phyloP scores from a whole-genome alignment of 2,329 filamentous ascomycete species.

The Nannizziopsis arthrosporioides region DNA sequence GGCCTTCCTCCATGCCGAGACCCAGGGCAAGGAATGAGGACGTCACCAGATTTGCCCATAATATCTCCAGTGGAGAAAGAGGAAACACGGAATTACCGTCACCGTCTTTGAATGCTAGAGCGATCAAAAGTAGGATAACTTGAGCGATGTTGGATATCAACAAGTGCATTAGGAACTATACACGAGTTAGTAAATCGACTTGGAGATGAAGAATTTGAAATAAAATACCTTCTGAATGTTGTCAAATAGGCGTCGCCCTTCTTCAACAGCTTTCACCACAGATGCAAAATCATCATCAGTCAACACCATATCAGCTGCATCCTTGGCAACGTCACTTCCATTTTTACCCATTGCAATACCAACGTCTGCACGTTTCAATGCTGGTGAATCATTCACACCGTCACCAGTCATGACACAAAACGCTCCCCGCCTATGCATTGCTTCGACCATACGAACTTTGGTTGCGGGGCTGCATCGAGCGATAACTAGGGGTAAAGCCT shows the following conservation, averaged over 20 bases:
- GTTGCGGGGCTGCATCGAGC: slow-evolving; percentile 41
- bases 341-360: slow-evolving; percentile 68
- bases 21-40: slow-evolving; percentile 79
- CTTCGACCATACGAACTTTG: slow-evolving; percentile 73
- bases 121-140: slow-evolving; percentile 67
- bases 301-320: slow-evolving; percentile 42
- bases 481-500: slow-evolving; percentile 40
- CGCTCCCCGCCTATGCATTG: slow-evolving; percentile 38
- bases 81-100: slow-evolving; percentile 68
- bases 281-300: slow-evolving; percentile 67
- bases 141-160: slow-evolving; percentile 74
- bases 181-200: slow-evolving; percentile 1
- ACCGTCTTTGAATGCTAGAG: slow-evolving; percentile 65
- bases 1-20: slow-evolving; percentile 64
- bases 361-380: slow-evolving; percentile 63
- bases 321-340: slow-evolving; percentile 68
- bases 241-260: slow-evolving; percentile 67
- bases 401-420: slow-evolving; percentile 74
- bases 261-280: slow-evolving; percentile 67
- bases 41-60: slow-evolving; percentile 88
- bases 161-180: slow-evolving; percentile 62
- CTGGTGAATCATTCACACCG: slow-evolving; percentile 67
- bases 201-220: not conserved
- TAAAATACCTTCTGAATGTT: slow-evolving; percentile 52
- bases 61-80: slow-evolving; percentile 69